phyloP scores from a whole-genome alignment of 73 alveolate genomes.

The Uronychia binucleata region DNA sequence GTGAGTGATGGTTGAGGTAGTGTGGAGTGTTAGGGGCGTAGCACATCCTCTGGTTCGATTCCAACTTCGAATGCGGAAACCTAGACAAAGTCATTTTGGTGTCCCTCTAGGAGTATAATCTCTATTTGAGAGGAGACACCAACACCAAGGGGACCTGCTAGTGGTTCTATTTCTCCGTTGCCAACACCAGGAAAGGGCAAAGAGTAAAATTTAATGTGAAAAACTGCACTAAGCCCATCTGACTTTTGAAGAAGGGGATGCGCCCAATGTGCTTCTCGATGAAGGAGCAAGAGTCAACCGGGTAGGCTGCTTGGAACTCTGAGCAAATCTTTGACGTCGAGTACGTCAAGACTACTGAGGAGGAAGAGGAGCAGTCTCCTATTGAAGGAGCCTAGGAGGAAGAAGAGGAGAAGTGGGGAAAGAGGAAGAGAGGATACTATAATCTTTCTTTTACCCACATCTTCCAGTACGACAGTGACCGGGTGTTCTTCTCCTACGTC shows the following conservation, averaged over 20 bases:
- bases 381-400: not conserved
- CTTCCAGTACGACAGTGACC: conserved; percentile 4
- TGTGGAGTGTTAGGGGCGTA: not conserved
- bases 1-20: too few relatives aligned
- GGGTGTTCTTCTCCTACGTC: not conserved
- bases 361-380: not conserved
- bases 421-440: not conserved
- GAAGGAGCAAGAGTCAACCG: conserved; percentile 64
- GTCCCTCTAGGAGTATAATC: conserved; percentile 13
- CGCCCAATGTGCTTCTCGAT: conserved; percentile 66
- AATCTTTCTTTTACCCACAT: not conserved
- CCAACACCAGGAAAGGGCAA: conserved; percentile 50
- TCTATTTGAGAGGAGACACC: conserved; percentile 45
- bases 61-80: conserved; percentile 51
- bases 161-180: conserved; percentile 64
- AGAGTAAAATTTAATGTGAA: conserved; percentile 1
- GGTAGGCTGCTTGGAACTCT: conserved; percentile 29
- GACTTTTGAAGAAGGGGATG: not conserved
- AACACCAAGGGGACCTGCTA: conserved; percentile 40
- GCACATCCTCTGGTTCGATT: conserved; percentile 26
- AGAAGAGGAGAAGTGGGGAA: not conserved
- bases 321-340: conserved; percentile 61
- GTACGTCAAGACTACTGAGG: not conserved
- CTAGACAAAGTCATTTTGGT: conserved; percentile 31
- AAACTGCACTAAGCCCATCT: conserved; percentile 46